Base-by-base conservation (phyloP, 345 rosid species). In the Euclidium syriacum region DNA sequence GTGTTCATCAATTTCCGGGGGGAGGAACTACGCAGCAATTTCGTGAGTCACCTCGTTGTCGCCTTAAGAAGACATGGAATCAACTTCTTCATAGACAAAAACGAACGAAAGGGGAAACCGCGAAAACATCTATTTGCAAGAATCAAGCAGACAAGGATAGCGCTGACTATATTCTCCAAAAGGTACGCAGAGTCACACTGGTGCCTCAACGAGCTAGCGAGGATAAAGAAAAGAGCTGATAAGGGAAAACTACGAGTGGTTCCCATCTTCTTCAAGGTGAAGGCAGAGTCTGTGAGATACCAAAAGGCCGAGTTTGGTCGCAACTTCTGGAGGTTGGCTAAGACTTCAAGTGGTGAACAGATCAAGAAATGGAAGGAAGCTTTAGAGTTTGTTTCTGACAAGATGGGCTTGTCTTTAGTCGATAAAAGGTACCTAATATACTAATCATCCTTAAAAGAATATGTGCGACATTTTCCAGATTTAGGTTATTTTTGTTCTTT, bases 1-100 rank as follows among this genome's bases (percentile, higher is more conserved):
- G 52, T 58, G 29, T 58, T 58, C 64, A 26, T 58, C 7, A 42
- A 42, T 20, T 58, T 58, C 49, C 49, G 62, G 1, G 62, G 62
- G 16, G 24, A 25, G 3, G 61, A 55, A 2, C 35, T 57, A 25
- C 62, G 62, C 2, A 39, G 6, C 10, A 41, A 49, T 15, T 57
- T 57, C 12, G 63, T 40, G 25, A 59, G 64, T 19, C 64, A 59
- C 52, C 52, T 59, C 0, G 64, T 41, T 2, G 64, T 29, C 0
- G 64, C 64, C 19, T 59, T 59, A 3, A 29, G n/a, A 32, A 59
- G 52, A 4, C n/a, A 29, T 27, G n/a, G 16, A 7, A 58, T 58
- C 30, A 43, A 43, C 5, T 59, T 59, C 30, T 59, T 59, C 52
- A 59, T 59, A 19, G 52, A 59, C 42, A 59, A 27, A 43, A 2